Evolutionary conservation across 1,284 basidiomycete genomes (phyloP).

Genomic region (Ceratobasidium sp.): DNA sequence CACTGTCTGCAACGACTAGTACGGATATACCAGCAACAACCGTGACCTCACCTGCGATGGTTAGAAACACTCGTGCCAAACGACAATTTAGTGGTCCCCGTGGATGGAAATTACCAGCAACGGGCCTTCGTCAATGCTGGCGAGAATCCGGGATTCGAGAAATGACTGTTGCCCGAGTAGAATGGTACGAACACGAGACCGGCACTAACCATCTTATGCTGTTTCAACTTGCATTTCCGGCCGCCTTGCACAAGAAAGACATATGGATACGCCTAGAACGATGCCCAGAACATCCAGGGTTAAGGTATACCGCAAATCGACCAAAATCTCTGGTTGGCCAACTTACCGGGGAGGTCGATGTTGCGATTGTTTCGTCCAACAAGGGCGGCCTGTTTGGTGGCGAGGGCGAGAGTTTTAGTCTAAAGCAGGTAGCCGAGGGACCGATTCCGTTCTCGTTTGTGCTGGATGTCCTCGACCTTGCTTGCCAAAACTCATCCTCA

Average conservation of each 20-base stretch:
- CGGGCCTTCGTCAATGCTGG: slow-evolving; percentile 6
- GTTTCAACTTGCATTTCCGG: background rate
- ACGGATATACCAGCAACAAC: background rate
- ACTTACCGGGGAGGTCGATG: background rate
- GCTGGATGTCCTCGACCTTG: slow-evolving; percentile 26
- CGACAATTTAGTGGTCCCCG: background rate
- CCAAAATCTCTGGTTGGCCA: background rate
- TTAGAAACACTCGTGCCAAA: background rate
- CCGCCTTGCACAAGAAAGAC: background rate
- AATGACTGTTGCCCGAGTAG: slow-evolving; percentile 5
- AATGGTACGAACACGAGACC: slow-evolving; percentile 4
- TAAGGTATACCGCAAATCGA: background rate
- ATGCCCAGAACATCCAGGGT: background rate
- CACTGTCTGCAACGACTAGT: background rate
- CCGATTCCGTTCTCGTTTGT: slow-evolving; percentile 24
- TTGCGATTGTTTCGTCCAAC: background rate
- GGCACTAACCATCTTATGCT: background rate
- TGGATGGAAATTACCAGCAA: background rate
- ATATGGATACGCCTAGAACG: slow-evolving; percentile 23
- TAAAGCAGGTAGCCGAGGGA: background rate
- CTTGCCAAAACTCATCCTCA: slow-evolving; percentile 3
- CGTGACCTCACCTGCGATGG: background rate
- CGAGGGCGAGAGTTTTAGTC: background rate
- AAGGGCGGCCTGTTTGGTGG: background rate
- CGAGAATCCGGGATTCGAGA: background rate